Evolutionary conservation across 768 basidiomycete species (phyloP).

Genomic region (Ramaria sp.): DNA sequence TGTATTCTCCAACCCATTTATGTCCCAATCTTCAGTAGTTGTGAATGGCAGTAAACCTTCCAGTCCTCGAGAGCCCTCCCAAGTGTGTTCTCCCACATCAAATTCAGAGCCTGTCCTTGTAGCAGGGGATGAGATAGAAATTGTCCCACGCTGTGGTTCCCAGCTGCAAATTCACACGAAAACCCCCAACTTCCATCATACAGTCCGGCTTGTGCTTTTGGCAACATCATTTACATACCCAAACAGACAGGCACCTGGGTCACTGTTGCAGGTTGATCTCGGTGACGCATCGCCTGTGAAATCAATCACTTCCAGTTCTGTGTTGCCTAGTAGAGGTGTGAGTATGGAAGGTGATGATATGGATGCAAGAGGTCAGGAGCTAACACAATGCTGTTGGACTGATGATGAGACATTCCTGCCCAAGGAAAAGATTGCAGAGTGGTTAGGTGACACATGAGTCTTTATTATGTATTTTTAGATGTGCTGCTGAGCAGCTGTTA

Average conservation of each 20-base stretch:
- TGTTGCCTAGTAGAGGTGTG: conserved; percentile 31
- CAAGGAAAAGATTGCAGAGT: conserved; percentile 92
- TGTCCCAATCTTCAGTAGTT: background rate
- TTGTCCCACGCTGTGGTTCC: background rate
- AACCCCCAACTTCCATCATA: conserved; percentile 12
- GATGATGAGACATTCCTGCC: conserved; percentile 79
- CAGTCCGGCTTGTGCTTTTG: conserved; percentile 12
- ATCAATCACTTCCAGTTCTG: conserved; percentile 20
- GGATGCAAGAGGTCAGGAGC: conserved; percentile 53
- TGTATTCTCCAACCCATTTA: conserved; percentile 1
- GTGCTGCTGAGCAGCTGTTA: background rate
- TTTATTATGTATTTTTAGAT: conserved; percentile 3
- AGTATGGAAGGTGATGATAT: conserved; percentile 40
- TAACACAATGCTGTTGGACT: conserved; percentile 72
- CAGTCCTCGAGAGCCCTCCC: background rate
- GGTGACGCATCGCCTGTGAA: conserved; percentile 38
- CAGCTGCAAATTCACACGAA: conserved; percentile 6
- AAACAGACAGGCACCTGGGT: background rate
- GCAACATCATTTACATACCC: conserved; percentile 1
- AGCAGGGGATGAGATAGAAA: background rate
- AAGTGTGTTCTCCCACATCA: background rate
- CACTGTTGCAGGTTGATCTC: conserved; percentile 45
- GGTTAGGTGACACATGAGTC: conserved; percentile 86
- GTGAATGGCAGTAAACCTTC: background rate
- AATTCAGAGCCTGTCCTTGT: background rate